Percentiles rank a stretch among this genome's conserved stretches.
phyloP scores from a whole-genome alignment of 192 early-diverging fungal genomes.

The Phycomyces nitens region DNA sequence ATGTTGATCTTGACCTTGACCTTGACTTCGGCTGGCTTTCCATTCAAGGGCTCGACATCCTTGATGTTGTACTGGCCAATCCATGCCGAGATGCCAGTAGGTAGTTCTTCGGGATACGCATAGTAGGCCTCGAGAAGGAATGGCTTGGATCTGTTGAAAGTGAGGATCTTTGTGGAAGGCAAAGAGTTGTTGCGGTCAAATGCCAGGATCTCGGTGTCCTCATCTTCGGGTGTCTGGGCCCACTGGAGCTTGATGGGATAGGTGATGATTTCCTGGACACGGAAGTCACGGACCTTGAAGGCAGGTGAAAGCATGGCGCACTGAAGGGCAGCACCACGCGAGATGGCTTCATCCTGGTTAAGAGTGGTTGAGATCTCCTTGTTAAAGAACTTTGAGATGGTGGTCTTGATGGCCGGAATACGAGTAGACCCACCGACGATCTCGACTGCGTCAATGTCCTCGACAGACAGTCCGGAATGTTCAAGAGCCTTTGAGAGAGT shows the following conservation, averaged over 20 bases:
- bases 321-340: slow-evolving; percentile 92
- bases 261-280: slow-evolving; percentile 81
- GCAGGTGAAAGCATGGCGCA: slow-evolving; percentile 97
- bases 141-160: slow-evolving; percentile 82
- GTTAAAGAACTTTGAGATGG: slow-evolving; percentile 82
- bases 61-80: slow-evolving; percentile 85
- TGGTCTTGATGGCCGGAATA: slow-evolving; percentile 86
- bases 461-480: slow-evolving; percentile 63
- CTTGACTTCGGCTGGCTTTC: slow-evolving; percentile 77
- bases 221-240: slow-evolving; percentile 72
- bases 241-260: slow-evolving; percentile 90
- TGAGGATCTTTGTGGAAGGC: slow-evolving; percentile 87
- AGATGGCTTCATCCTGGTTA: slow-evolving; percentile 96
- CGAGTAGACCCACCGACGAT: slow-evolving; percentile 92
- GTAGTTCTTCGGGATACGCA: slow-evolving; percentile 60
- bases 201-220: slow-evolving; percentile 77
- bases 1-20: slow-evolving; percentile 87
- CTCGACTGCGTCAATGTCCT: slow-evolving; percentile 92
- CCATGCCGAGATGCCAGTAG: slow-evolving; percentile 66
- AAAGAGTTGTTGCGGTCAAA: slow-evolving; percentile 84
- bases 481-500: slow-evolving; percentile 76
- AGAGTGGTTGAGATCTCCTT: slow-evolving; percentile 86
- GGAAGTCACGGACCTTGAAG: slow-evolving; percentile 96
- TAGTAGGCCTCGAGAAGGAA: slow-evolving; percentile 83
- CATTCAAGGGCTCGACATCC: slow-evolving; percentile 65